phyloP scores from a whole-genome alignment of 192 early-diverging fungal species.

The Coemansia sp. region DNA sequence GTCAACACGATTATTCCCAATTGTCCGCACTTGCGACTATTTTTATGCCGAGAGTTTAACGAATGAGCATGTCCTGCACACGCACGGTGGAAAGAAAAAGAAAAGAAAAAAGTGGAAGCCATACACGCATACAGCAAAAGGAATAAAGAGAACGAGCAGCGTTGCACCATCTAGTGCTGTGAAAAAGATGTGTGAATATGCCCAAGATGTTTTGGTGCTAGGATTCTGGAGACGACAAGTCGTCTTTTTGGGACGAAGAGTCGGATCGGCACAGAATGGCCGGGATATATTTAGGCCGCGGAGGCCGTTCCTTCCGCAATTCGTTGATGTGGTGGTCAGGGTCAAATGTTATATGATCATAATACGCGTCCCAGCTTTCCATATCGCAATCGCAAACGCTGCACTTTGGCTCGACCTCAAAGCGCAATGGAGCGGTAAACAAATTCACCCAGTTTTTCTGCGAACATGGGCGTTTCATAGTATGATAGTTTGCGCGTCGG shows the following conservation, averaged over 20 bases:
- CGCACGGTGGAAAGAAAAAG: not conserved
- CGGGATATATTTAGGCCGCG: constrained; percentile 7
- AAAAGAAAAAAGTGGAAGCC: not conserved
- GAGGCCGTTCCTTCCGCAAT: not conserved
- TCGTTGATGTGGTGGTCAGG: constrained; percentile 19
- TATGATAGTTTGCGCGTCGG: not conserved
- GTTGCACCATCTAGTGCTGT: not conserved
- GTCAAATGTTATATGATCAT: constrained; percentile 48
- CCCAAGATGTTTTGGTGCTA: not conserved
- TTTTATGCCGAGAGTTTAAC: not conserved
- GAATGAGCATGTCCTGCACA: not conserved
- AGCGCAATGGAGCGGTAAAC: constrained; percentile 8
- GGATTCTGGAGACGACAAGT: constrained; percentile 3
- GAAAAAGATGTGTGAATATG: not conserved
- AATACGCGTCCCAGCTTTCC: constrained; percentile 45
- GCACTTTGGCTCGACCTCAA: constrained; percentile 31
- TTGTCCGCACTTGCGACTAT: not conserved
- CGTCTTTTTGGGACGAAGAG: constrained; percentile 5
- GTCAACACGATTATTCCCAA: not conserved
- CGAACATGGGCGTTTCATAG: not conserved
- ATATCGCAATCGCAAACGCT: constrained; percentile 27
- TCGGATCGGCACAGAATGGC: constrained; percentile 12
- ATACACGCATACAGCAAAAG: not conserved
- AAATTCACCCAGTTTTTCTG: constrained; percentile 18
- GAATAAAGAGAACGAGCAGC: not conserved